Conservation (phyloP, 192 early-diverging fungal genomes). For the Chytriomyces confervae region DNA sequence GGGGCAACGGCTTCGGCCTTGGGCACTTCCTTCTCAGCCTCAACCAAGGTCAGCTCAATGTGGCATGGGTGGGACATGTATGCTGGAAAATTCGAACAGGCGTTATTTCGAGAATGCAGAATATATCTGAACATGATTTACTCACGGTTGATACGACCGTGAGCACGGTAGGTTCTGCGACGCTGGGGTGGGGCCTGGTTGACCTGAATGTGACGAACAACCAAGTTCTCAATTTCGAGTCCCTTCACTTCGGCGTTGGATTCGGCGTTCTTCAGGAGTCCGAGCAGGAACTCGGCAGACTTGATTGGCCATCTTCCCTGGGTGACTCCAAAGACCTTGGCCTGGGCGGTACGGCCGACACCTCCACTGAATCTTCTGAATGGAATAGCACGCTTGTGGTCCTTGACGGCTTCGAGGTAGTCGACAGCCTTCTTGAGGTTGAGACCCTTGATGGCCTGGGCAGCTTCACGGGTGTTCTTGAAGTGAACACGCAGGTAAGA, state of each 20-base stretch:
- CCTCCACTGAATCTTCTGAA: constrained; percentile 97
- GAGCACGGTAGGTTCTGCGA: constrained; percentile 96
- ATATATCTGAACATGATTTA: background rate
- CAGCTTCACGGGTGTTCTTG: constrained; percentile 99
- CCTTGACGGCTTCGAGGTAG: constrained; percentile 94
- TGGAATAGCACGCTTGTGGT: constrained; percentile 96
- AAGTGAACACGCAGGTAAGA: constrained; percentile 88
- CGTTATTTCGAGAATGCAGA: background rate
- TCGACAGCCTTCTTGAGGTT: constrained; percentile 89
- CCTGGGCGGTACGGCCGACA: constrained; percentile 96
- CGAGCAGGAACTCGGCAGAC: constrained; percentile 90
- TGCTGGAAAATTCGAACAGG: constrained; percentile 37
- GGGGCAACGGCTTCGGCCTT: constrained; percentile 49
- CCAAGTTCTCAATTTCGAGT: constrained; percentile 84
- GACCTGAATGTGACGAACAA: constrained; percentile 95
- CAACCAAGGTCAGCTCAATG: constrained; percentile 92
- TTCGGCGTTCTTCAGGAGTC: constrained; percentile 96
- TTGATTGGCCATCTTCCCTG: constrained; percentile 97
- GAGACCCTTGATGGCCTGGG: constrained; percentile 89
- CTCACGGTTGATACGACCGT: constrained; percentile 89
- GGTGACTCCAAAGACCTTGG: constrained; percentile 88
- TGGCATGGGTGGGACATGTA: constrained; percentile 96
- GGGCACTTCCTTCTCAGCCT: constrained; percentile 87
- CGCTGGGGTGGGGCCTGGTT: constrained; percentile 98
- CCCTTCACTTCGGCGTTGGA: constrained; percentile 98